Conservation (phyloP, 176 grass and related monocot genomes). For the Aegilops longissima region DNA sequence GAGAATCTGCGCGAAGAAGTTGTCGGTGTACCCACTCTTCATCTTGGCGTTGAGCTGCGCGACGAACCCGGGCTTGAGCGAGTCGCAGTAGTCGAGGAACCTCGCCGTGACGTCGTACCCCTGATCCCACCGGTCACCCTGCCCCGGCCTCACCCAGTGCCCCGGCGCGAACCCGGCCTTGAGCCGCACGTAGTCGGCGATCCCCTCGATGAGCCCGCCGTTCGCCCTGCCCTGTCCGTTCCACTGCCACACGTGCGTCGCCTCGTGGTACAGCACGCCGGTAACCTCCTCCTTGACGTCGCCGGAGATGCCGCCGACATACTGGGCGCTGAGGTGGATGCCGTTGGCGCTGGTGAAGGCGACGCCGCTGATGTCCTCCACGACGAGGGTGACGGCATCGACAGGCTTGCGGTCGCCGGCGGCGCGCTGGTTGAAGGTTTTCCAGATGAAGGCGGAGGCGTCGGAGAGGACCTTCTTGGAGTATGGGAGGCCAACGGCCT, state of each 20-base stretch:
- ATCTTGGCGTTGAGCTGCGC: slow-evolving; percentile 64
- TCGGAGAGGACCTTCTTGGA: slow-evolving; percentile 56
- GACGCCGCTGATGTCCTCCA: slow-evolving; percentile 43
- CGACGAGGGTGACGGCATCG: slow-evolving; percentile 37
- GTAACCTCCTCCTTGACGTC: slow-evolving; percentile 57
- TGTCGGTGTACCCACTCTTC: slow-evolving; percentile 50
- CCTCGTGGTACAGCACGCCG: slow-evolving; percentile 76
- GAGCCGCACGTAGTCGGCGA: slow-evolving; percentile 80
- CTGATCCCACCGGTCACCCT: slow-evolving; percentile 60
- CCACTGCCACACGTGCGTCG: slow-evolving; percentile 85
- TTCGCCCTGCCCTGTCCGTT: slow-evolving; percentile 24
- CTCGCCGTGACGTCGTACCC: slow-evolving; percentile 58
- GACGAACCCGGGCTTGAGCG: slow-evolving; percentile 49
- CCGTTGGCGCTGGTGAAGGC: slow-evolving; percentile 48
- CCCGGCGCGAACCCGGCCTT: slow-evolving; percentile 47
- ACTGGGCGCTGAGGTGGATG: slow-evolving; percentile 71
- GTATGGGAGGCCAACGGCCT: slow-evolving; percentile 53
- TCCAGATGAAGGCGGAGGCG: slow-evolving; percentile 73
- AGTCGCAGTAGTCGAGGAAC: slow-evolving; percentile 67
- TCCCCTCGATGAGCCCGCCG: slow-evolving; percentile 55
- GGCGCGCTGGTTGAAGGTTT: slow-evolving; percentile 40
- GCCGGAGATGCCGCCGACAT: slow-evolving; percentile 53
- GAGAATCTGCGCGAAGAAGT: slow-evolving; percentile 48
- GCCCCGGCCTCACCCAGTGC: slow-evolving; percentile 52
- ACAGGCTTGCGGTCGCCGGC: slow-evolving; percentile 39